Evolutionary conservation across 768 basidiomycete genomes (phyloP).

Genomic region (Rhizopogon vulgaris): DNA sequence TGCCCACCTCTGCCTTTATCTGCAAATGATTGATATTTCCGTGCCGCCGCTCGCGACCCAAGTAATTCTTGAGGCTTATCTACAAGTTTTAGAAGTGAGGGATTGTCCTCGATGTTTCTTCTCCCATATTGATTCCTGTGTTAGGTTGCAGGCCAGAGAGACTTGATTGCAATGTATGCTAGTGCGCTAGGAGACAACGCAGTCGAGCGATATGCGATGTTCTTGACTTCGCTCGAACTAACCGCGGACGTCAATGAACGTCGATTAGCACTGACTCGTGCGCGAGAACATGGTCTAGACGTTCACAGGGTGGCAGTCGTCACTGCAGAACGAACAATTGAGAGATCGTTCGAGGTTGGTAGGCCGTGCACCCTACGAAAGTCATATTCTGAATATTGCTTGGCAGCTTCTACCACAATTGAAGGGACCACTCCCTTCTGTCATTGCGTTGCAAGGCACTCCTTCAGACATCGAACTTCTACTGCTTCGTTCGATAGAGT

Average conservation of each 20-base stretch:
- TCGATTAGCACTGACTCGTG: constrained; percentile 61
- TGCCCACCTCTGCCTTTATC: constrained; percentile 85
- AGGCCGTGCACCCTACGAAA: constrained; percentile 1
- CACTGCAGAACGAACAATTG: constrained; percentile 74
- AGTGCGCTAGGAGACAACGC: constrained; percentile 87
- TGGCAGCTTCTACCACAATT: constrained; percentile 45
- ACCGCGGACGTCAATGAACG: constrained; percentile 60
- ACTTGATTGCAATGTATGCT: constrained; percentile 91
- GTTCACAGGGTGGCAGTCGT: constrained; percentile 71
- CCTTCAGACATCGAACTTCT: constrained; percentile 54
- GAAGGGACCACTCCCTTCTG: constrained; percentile 54
- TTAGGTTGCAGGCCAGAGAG: constrained; percentile 69
- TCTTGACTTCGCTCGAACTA: constrained; percentile 74
- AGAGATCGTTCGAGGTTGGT: constrained; percentile 59
- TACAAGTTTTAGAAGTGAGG: constrained; percentile 77
- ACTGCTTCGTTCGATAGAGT: constrained; percentile 85
- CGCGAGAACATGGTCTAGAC: constrained; percentile 81
- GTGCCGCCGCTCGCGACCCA: constrained; percentile 75
- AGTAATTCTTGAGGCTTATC: constrained; percentile 80
- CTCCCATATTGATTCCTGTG: not conserved
- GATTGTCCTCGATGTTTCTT: not conserved
- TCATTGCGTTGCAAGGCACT: constrained; percentile 50
- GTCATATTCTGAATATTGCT: constrained; percentile 6
- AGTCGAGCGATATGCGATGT: constrained; percentile 86
- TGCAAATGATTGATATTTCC: constrained; percentile 72